These are phyloP conservation scores for Linum usitatissimum DNA, from an alignment of 345 rosid species.

Conservation along the genomic window DNA sequence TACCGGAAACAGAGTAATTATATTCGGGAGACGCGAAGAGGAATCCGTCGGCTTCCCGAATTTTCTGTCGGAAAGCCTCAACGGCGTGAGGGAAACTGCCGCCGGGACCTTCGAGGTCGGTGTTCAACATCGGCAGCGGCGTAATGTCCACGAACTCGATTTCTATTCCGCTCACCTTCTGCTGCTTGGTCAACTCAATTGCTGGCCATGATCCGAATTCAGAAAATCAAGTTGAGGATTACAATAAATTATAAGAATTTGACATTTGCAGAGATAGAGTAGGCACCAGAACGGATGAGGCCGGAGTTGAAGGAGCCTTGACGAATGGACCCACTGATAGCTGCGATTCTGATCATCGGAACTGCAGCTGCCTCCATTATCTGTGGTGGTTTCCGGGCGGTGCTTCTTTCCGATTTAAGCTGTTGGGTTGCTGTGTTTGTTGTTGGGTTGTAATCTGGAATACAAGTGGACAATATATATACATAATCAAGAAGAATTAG, in stretches of 20 bases:
- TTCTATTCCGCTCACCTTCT: neutral
- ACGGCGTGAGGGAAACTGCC: neutral
- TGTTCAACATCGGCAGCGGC: slow-evolving; percentile 3
- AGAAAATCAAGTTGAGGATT: neutral
- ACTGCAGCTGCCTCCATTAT: neutral
- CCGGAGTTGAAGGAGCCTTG: slow-evolving; percentile 4
- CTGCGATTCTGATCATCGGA: slow-evolving; percentile 7
- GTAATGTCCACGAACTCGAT: slow-evolving; percentile 4
- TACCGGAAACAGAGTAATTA: slow-evolving; percentile 6
- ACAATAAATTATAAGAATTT: too few relatives aligned
- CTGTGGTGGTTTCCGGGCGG: neutral
- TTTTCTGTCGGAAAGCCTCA: slow-evolving; percentile 4
- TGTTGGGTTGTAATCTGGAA: too few relatives aligned
- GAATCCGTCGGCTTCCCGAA: neutral
- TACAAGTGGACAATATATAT: too few relatives aligned
- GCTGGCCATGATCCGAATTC: neutral
- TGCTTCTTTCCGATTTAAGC: too few relatives aligned
- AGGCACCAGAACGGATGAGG: slow-evolving; percentile 1
- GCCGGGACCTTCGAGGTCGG: slow-evolving; percentile 3
- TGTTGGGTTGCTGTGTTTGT: too few relatives aligned
- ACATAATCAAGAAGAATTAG: too few relatives aligned
- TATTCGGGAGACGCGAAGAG: slow-evolving; percentile 2
- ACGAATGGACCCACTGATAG: slow-evolving; percentile 3
- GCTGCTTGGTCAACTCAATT: neutral
- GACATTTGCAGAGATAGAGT: neutral